Conservation (phyloP, 2,329 filamentous ascomycete species). For the Scedosporium minutisporum region DNA sequence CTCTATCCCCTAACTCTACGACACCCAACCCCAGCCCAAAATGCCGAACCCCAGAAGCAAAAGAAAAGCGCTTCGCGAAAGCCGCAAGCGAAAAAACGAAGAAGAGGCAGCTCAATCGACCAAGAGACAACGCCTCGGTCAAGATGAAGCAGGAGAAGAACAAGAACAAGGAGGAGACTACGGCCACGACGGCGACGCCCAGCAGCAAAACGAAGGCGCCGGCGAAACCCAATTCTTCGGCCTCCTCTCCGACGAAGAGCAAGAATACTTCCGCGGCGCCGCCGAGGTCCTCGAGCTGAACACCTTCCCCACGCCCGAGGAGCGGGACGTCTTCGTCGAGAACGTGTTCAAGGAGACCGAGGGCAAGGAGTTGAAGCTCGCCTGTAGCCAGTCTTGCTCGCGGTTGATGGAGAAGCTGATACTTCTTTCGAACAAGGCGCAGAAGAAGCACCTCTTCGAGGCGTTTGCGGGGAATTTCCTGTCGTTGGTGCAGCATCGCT, state of each 20-base stretch:
- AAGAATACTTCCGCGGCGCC: constrained; percentile 87
- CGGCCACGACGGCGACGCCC: constrained; percentile 13
- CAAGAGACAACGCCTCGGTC: constrained; percentile 15
- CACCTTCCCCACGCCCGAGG: constrained; percentile 70
- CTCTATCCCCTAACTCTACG: neutral
- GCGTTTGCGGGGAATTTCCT: constrained; percentile 82
- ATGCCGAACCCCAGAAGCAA: constrained; percentile 37
- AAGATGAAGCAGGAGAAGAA: constrained; percentile 11
- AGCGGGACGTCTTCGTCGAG: constrained; percentile 60
- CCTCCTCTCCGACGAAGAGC: constrained; percentile 83
- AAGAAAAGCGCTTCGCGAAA: constrained; percentile 26
- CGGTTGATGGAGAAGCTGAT: constrained; percentile 87
- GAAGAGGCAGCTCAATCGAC: constrained; percentile 13
- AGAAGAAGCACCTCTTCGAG: constrained; percentile 79
- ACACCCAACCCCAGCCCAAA: constrained; percentile 10
- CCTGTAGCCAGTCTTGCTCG: constrained; percentile 91
- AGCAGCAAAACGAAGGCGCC: constrained; percentile 15
- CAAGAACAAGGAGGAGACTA: constrained; percentile 13
- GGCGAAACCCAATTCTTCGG: constrained; percentile 76
- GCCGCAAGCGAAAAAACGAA: constrained; percentile 30
- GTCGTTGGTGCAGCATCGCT: constrained; percentile 85
- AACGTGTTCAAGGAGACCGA: constrained; percentile 80
- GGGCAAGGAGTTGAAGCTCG: constrained; percentile 92
- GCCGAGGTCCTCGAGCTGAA: constrained; percentile 86
- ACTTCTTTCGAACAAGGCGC: constrained; percentile 62